Evolutionary conservation across 768 basidiomycete species (phyloP).

Genomic region (Gloeophyllum trabeum): DNA sequence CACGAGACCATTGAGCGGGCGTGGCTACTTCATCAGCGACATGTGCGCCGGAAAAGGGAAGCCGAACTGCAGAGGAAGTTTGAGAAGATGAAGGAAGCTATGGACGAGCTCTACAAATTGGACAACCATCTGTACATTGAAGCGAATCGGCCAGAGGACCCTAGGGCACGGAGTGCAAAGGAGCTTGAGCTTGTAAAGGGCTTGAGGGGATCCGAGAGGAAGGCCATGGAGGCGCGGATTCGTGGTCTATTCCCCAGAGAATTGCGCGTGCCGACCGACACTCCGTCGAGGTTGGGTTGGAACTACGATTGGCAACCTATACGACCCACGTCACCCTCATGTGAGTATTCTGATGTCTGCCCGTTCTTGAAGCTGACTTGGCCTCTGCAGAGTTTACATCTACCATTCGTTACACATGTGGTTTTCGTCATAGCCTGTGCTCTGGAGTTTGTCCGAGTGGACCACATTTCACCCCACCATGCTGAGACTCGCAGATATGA

Average conservation of each 20-base stretch:
- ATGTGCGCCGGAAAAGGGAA: slow-evolving; percentile 56
- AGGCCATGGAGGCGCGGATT: slow-evolving; percentile 65
- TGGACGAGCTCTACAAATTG: slow-evolving; percentile 61
- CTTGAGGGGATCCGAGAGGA: slow-evolving; percentile 54
- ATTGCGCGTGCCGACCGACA: slow-evolving; percentile 76
- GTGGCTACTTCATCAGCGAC: slow-evolving; percentile 74
- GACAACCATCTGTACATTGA: slow-evolving; percentile 53
- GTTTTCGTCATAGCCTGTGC: too few relatives aligned
- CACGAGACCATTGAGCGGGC: slow-evolving; percentile 90
- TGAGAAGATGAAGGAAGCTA: slow-evolving; percentile 70
- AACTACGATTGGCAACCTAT: slow-evolving; percentile 75
- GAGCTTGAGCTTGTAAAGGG: slow-evolving; percentile 52
- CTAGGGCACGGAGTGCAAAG: slow-evolving; percentile 42
- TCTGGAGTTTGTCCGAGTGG: background rate
- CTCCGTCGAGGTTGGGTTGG: slow-evolving; percentile 74
- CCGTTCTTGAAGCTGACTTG: too few relatives aligned
- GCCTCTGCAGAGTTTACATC: too few relatives aligned
- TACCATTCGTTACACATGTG: too few relatives aligned
- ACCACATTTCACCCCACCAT: background rate
- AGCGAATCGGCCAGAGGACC: slow-evolving; percentile 67
- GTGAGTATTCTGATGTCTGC: background rate
- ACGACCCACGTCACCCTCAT: slow-evolving; percentile 16
- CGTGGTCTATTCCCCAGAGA: slow-evolving; percentile 85
- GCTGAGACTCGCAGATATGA: too few relatives aligned
- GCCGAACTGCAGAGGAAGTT: slow-evolving; percentile 69